Conservation (phyloP, 768 basidiomycete species). For the Multifurca ochricompacta region DNA sequence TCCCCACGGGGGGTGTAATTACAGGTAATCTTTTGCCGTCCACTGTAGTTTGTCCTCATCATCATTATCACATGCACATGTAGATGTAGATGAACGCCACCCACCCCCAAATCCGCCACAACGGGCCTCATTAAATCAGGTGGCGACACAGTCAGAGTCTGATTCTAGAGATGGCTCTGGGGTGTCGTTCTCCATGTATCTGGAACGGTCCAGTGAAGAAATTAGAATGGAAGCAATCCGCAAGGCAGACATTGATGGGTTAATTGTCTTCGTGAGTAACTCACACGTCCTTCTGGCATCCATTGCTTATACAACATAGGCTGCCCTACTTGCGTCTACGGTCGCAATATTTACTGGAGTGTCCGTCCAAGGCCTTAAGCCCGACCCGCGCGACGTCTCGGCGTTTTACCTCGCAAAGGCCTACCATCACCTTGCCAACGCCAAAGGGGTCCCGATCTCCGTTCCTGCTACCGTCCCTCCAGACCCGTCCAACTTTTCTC, state of each 20-base stretch:
- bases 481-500: slow-evolving; percentile 1
- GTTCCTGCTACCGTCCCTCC: not conserved
- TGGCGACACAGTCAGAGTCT: not conserved
- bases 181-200: not conserved
- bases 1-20: not conserved
- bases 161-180: not conserved
- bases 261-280: slow-evolving; percentile 4
- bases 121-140: not conserved
- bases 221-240: not conserved
- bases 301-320: not conserved
- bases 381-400: slow-evolving; percentile 10
- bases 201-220: not conserved
- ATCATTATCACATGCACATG: not conserved
- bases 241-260: not conserved
- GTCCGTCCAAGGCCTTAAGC: slow-evolving; percentile 2
- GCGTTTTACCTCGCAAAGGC: slow-evolving; percentile 6
- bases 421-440: not conserved
- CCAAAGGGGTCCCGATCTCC: not conserved
- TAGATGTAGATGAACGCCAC: slow-evolving; percentile 1
- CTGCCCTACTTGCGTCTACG: slow-evolving; percentile 5
- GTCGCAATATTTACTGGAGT: slow-evolving; percentile 8
- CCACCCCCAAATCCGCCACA: not conserved
- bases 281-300: too few species aligned
- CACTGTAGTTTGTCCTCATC: not conserved
- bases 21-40: not conserved